These are phyloP conservation scores for Calonectria pseudoturangicola DNA, from an alignment of 2,329 filamentous ascomycete genomes.

Conservation along the genomic window DNA sequence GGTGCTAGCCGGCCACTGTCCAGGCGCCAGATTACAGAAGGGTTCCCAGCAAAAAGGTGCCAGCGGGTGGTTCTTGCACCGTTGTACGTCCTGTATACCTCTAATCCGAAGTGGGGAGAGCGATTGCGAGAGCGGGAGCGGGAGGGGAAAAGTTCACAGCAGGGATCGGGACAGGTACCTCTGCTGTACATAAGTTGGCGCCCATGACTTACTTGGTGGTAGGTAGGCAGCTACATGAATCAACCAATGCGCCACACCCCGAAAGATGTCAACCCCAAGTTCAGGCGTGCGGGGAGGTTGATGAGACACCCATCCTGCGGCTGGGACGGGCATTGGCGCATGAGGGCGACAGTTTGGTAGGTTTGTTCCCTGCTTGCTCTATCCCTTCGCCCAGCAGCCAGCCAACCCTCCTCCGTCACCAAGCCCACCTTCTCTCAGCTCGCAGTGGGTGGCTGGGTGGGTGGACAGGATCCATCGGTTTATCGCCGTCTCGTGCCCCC, in stretches of 20 bases:
- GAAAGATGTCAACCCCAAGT: conserved; percentile 12
- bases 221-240: conserved; percentile 17
- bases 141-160: conserved; percentile 32
- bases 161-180: conserved; percentile 34
- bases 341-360: conserved; percentile 14
- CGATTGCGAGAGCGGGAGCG: conserved; percentile 31
- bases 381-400: conserved; percentile 17
- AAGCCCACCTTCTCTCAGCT: conserved; percentile 9
- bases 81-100: conserved; percentile 32
- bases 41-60: conserved; percentile 5
- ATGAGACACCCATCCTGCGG: conserved; percentile 10
- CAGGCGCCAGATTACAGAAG: conserved; percentile 10
- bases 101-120: conserved; percentile 21
- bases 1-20: conserved; percentile 18
- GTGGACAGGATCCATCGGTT: conserved; percentile 30
- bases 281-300: conserved; percentile 14
- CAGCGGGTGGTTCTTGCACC: conserved; percentile 29
- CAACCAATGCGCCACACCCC: conserved; percentile 17
- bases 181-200: conserved; percentile 20
- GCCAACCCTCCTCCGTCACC: not conserved
- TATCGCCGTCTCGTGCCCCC: conserved; percentile 38
- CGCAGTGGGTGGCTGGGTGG: conserved; percentile 29
- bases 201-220: conserved; percentile 13
- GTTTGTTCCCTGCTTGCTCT: conserved; percentile 15
- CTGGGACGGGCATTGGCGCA: conserved; percentile 13